Evolutionary conservation across 768 basidiomycete species (phyloP), one percentile per base, ranked within the genome.

Genomic region (Pleurotus sapidus): DNA sequence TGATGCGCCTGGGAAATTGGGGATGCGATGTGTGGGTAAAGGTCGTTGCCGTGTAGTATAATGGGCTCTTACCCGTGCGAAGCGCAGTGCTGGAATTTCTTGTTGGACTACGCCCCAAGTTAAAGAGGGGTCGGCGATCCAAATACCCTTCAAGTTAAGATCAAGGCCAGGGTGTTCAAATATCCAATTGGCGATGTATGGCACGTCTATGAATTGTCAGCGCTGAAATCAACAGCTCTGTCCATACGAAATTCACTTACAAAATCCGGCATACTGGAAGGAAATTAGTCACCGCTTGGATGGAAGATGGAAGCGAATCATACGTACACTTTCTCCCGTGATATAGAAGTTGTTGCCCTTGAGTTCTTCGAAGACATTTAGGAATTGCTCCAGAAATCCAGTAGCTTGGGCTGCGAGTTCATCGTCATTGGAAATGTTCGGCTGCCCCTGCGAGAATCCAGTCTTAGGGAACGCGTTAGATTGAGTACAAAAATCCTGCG

Each of bases 111-210:
- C 77, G 15, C 69, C 69, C 68, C 65, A 88, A 9, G 63, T 72
- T 42, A 68, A 75, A 59, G 81, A 70, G 1, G 69, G 70, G 54
- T 89, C 86, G 15, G 77, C 76, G 14, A 89, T 79, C 80, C 82
- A 88, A 40, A 87, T 81, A 0, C 87, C 88, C 62, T 83, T 82
- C 40, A 89, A 70, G 25, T 67, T 64, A 4, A 77, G 62, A 38
- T 79, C 74, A 11, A 89, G 71, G 34, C 84, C 84, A 1, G 84
- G 81, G 55, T 88, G 77, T 57, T 84, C 82, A 58, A 84, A 89
- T 42, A 89, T 84, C 67, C 77, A 86, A 65, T 88, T 85, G 11
- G 88, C 88, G 56, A 86, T 84, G 65, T 89, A 87, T 0, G 77
- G 73, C 18, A 76, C 72, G 59, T 72, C 72, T 73, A 40, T 14